These are phyloP conservation scores for Bimuria novae-zelandiae DNA, from an alignment of 2,329 filamentous ascomycete genomes.

Conservation along the genomic window DNA sequence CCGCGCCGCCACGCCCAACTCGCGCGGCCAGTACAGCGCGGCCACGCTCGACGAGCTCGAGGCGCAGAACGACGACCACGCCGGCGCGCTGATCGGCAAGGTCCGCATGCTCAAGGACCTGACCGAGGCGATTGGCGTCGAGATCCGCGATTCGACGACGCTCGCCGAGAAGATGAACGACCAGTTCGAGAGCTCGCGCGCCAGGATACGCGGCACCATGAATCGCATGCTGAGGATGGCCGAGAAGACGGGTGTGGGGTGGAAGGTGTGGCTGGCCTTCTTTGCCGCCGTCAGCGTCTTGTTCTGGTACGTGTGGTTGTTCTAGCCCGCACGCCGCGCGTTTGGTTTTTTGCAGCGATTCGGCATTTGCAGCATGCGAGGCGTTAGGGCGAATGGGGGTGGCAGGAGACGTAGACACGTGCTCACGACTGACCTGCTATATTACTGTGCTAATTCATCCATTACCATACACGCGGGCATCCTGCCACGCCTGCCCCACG, in stretches of 20 bases:
- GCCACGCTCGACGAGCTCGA: slow-evolving; percentile 91
- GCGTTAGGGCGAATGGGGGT: slow-evolving; percentile 4
- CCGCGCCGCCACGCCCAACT: slow-evolving; percentile 52
- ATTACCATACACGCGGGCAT: no score
- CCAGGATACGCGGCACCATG: slow-evolving; percentile 88
- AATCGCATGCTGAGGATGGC: slow-evolving; percentile 97
- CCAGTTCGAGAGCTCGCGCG: slow-evolving; percentile 81
- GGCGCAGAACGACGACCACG: slow-evolving; percentile 89
- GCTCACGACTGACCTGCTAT: neutral
- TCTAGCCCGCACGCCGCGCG: neutral
- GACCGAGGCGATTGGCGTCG: slow-evolving; percentile 89
- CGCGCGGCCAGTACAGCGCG: slow-evolving; percentile 87
- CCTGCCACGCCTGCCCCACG: no score
- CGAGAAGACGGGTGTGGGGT: slow-evolving; percentile 88
- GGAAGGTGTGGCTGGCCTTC: slow-evolving; percentile 92
- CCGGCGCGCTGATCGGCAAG: slow-evolving; percentile 89
- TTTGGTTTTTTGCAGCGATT: neutral
- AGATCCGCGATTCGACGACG: slow-evolving; percentile 87
- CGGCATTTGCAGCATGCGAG: slow-evolving; percentile 2
- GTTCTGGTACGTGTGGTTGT: slow-evolving; percentile 90
- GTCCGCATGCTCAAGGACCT: slow-evolving; percentile 89
- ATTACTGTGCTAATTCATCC: neutral
- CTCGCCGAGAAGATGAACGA: slow-evolving; percentile 96
- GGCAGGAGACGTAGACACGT: neutral
- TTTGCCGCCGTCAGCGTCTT: slow-evolving; percentile 80